Evolutionary conservation across 495 filamentous ascomycete genomes (phyloP), one percentile per base, ranked within the genome.

Genomic region (Neurospora sp.): DNA sequence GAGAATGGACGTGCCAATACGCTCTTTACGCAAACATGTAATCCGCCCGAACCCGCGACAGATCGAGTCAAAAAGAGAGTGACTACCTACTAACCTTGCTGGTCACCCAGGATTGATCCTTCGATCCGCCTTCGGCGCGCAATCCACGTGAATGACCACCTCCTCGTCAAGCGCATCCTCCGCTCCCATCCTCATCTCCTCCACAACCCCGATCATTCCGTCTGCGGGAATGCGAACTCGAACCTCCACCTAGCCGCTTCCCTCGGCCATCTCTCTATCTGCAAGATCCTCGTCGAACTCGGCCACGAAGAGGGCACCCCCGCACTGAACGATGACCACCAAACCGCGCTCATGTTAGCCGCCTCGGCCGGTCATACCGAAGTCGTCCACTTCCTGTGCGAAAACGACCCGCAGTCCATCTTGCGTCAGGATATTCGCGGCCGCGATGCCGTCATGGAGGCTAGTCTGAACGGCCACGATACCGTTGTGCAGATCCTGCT

Each of bases 161-260:
- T 85, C 74, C 90, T 94, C 71, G 91, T 92, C 74, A 81, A 85
- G 73, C 91, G 93, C 79, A 92, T 96, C 79, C 84, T 94, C 71
- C 85, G 85, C 72, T 90, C 89, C 77, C 87, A 94, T 77, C 91
- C 89, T 0, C 74, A 81, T 70, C 85, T 88, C 72, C 84, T 96
- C n/a, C 88, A 88, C 77, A 93, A 93, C 79, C 91, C 92, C 2
- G 91, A 94, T 80, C 85, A 86, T 78, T 83, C 84, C 8, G 77
- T 79, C 34, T 83, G 79, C 24, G 86, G 85, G 70, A 79, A 85
- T 71, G 85, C 86, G 76, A 94, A 94, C 81, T 94, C 93, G 17
- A 91, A 88, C 69, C 86, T 96, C 13, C 93, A 96, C 81, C 86
- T 96, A 10, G 90, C 92, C 38, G 90, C 90, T 36, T 84, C 86